Evolutionary conservation across 2,329 filamentous ascomycete genomes (phyloP), one percentile per base, ranked within the genome.

Genomic region (Pseudogymnoascus sp.): DNA sequence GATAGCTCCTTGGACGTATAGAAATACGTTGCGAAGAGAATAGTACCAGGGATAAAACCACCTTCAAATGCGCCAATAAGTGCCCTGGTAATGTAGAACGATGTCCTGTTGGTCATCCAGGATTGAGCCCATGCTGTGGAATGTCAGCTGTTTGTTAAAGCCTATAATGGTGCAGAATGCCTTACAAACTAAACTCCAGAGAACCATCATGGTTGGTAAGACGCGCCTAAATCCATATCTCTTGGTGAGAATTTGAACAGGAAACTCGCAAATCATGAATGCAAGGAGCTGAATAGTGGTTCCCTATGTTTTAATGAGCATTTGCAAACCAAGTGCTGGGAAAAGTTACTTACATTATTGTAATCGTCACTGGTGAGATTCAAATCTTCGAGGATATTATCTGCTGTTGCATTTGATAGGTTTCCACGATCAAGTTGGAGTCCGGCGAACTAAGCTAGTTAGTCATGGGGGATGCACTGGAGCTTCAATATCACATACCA

Each of bases 11-110:
- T 80, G 1, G 83, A 83, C 3, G 82, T 90, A 76, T 90, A 91
- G 74, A 88, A 91, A 73, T 91, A 91, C 1, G 83, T 86, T 1
- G 88, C 78, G 72, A 88, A 90, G 1, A 88, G 76, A 60, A 88
- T 83, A 10, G 81, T 82, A 66, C 80, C 82, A 1, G 82, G 82
- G 61, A 85, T 84, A 67, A 84, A 85, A 2, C 82, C 82, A 11
- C 81, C 80, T 67, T 85, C 81, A 60, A 78, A 81, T 1, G 81
- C 70, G 0, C 82, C 82, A 14, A 85, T 79, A 13, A 85, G 68
- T 2, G 82, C 77, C 1, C 82, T 76, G 0, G 81, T 82, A 3
- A 78, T 71, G 61, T 83, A 78, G 70, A 82, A 85, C 4, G 74
- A 73, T 0, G 77, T 71, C 38, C 80, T 75, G 29, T 75, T 75